Evolutionary conservation across 768 basidiomycete genomes (phyloP).

Genomic region (Krasilnikovozyma curviuscula): DNA sequence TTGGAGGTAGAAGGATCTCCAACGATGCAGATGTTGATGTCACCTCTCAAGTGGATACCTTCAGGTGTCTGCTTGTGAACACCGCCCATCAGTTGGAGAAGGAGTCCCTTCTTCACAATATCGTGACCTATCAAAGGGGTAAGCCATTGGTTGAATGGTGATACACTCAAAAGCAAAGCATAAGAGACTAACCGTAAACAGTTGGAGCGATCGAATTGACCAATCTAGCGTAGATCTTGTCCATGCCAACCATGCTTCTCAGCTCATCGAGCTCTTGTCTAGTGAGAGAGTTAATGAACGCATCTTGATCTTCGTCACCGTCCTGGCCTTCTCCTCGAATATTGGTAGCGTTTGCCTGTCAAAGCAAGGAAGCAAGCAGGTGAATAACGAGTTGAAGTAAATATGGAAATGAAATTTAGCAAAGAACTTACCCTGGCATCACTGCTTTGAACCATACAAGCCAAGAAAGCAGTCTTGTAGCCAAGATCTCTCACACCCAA

Average conservation of each 20-base stretch:
- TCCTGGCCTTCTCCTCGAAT: conserved; percentile 74
- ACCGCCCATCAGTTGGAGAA: conserved; percentile 93
- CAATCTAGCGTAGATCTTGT: conserved; percentile 82
- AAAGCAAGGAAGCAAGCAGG: background rate
- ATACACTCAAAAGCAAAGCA: background rate
- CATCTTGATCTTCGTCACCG: conserved; percentile 43
- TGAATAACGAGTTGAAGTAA: background rate
- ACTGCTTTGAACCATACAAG: conserved; percentile 87
- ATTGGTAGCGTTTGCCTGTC: conserved; percentile 41
- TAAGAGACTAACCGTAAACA: conserved; percentile 44
- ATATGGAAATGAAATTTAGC: background rate
- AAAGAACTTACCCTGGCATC: conserved; percentile 54
- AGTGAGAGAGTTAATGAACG: conserved; percentile 74
- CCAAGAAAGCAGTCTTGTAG: conserved; percentile 96
- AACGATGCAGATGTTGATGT: conserved; percentile 94
- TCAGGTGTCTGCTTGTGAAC: conserved; percentile 92
- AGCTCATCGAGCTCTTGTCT: conserved; percentile 90
- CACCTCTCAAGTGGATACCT: conserved; percentile 94
- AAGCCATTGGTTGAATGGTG: background rate
- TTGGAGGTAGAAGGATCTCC: conserved; percentile 97
- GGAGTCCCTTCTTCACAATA: conserved; percentile 91
- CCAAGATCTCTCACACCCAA: conserved; percentile 87
- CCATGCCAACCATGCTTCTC: conserved; percentile 77
- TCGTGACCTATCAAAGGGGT: conserved; percentile 44
- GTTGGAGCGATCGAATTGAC: conserved; percentile 93